phyloP scores from a whole-genome alignment of 2,329 filamentous ascomycete species.

The Alternaria triticimaculans region DNA sequence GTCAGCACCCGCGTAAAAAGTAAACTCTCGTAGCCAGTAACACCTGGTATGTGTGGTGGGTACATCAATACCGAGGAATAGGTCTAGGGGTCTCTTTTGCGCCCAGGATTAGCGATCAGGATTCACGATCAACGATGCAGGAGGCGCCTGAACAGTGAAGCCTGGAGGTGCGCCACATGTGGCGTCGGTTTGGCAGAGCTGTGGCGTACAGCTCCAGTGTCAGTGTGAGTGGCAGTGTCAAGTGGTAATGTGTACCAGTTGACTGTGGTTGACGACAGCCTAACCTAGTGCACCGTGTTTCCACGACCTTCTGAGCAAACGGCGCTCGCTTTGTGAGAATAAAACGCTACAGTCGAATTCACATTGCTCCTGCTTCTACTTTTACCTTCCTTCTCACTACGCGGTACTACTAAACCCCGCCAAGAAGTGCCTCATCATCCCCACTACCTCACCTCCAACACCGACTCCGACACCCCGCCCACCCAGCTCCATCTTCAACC shows the following conservation, averaged over 20 bases:
- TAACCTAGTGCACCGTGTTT: conserved; percentile 9
- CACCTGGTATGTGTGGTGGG: neutral
- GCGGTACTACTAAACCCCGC: conserved; percentile 8
- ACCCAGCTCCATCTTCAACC: conserved; percentile 28
- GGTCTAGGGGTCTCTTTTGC: neutral
- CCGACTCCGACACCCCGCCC: conserved; percentile 34
- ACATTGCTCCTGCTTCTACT: neutral
- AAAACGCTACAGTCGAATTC: neutral
- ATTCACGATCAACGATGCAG: neutral
- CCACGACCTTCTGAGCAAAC: conserved; percentile 32
- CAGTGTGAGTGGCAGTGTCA: neutral
- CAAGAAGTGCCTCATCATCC: conserved; percentile 14
- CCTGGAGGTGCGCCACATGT: conserved; percentile 2
- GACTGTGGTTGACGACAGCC: conserved; percentile 2
- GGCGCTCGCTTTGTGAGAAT: neutral
- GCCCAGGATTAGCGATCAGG: neutral
- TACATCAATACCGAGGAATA: neutral
- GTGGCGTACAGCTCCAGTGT: neutral
- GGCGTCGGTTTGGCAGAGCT: neutral
- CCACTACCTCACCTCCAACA: conserved; percentile 22
- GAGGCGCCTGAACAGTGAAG: neutral
- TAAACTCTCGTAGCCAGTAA: conserved; percentile 1
- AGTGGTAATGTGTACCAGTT: neutral
- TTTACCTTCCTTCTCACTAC: conserved; percentile 1
- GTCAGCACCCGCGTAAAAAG: neutral